Percentiles rank a stretch among this genome's conserved stretches.
phyloP scores from a whole-genome alignment of 306 rosid species.

The Biancaea sappan region DNA sequence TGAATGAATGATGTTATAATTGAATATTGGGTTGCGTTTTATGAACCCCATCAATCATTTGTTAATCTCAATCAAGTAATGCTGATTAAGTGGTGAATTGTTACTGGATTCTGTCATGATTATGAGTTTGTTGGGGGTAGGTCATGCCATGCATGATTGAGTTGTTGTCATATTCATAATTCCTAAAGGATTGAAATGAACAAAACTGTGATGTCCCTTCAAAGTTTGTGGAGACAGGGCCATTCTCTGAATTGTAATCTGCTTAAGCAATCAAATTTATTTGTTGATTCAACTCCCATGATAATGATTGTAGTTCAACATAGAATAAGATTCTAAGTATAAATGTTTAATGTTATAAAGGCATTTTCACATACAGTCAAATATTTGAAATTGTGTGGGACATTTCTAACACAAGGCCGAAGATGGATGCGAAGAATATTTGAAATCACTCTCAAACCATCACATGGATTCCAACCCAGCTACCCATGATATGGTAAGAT shows the following conservation, averaged over 20 bases:
- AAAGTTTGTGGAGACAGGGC: slow-evolving; percentile 15
- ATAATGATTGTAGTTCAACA: not conserved
- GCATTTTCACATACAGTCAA: no score
- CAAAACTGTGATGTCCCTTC: slow-evolving; percentile 5
- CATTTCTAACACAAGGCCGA: no score
- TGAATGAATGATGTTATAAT: slow-evolving; percentile 25
- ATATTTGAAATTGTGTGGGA: no score
- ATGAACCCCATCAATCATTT: not conserved
- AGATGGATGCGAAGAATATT: no score
- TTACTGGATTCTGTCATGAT: slow-evolving; percentile 26
- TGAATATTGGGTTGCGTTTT: slow-evolving; percentile 18
- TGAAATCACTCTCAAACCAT: no score
- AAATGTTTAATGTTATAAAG: no score
- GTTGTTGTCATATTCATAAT: not conserved
- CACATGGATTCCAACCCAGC: no score
- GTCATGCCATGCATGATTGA: not conserved
- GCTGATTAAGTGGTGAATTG: slow-evolving; percentile 17
- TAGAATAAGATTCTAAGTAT: no score
- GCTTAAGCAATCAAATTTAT: slow-evolving; percentile 5
- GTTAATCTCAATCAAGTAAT: not conserved
- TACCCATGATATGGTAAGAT: no score
- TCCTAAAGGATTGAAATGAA: slow-evolving; percentile 13
- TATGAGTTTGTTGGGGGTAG: slow-evolving; percentile 31
- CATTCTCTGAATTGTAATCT: no score
- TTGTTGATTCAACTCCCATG: not conserved